phyloP scores from a whole-genome alignment of 2,329 filamentous ascomycete genomes.

The Stagonosporopsis chrysanthemi region DNA sequence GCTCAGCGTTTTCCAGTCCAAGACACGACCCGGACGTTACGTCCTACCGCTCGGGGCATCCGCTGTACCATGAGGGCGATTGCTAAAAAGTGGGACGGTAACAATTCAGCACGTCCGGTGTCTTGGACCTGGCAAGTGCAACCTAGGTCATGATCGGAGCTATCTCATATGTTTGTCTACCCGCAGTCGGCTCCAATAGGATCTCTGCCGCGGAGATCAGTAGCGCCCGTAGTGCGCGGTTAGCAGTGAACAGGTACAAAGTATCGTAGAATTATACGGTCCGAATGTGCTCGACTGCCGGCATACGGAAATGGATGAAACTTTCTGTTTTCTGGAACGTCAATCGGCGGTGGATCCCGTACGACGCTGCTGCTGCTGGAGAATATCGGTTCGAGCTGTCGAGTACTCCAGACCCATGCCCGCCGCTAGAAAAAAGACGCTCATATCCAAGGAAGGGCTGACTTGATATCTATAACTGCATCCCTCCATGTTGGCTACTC shows the following conservation, averaged over 20 bases:
- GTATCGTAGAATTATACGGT: constrained; percentile 10
- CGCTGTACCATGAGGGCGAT: background rate
- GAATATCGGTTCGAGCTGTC: background rate
- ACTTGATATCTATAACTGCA: background rate
- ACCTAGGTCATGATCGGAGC: background rate
- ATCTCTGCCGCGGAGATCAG: background rate
- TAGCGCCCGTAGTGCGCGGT: background rate
- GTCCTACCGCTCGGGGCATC: background rate
- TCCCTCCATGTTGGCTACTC: background rate
- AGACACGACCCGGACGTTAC: background rate
- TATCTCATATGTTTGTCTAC: background rate
- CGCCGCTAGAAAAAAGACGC: background rate
- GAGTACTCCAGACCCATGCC: background rate
- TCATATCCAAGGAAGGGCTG: background rate
- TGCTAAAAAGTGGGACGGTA: background rate
- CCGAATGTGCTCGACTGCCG: constrained; percentile 8
- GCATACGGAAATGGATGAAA: background rate
- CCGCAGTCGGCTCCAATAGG: background rate
- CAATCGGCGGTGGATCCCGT: background rate
- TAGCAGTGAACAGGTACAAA: background rate
- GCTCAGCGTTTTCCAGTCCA: background rate
- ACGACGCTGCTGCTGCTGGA: background rate
- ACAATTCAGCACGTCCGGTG: background rate
- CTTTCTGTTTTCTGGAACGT: background rate
- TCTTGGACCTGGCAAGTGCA: background rate